phyloP scores from a whole-genome alignment of 2,329 filamentous ascomycete genomes.

The Ophiostoma perfectum region DNA sequence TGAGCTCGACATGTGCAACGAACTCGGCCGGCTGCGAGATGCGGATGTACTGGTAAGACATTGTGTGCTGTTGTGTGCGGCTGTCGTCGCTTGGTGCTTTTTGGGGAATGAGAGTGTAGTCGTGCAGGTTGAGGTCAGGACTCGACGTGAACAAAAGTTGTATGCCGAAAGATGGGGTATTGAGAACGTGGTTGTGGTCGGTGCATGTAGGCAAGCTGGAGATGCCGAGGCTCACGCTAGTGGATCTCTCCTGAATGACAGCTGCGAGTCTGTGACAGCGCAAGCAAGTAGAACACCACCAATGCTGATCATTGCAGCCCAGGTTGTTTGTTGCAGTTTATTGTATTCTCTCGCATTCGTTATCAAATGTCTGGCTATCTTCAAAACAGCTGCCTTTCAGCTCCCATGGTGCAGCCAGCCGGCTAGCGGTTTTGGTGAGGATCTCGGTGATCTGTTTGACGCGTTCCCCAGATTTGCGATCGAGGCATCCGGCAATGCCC shows the following conservation, averaged over 20 bases:
- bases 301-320: not conserved
- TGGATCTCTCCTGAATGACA: conserved; percentile 9
- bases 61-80: conserved; percentile 15
- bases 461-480: no score
- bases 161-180: not conserved
- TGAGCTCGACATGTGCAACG: conserved; percentile 89
- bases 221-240: conserved; percentile 22
- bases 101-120: not conserved
- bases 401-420: no score
- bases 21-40: conserved; percentile 60
- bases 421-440: no score
- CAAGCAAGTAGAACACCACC: not conserved
- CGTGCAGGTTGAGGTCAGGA: not conserved
- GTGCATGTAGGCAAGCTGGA: not conserved
- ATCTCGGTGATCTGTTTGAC: no score
- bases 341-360: no score
- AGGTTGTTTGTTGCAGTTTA: not conserved
- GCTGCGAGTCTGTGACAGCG: not conserved
- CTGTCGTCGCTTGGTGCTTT: not conserved
- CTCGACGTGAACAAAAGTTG: not conserved
- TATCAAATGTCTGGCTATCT: no score
- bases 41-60: conserved; percentile 37
- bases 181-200: no score
- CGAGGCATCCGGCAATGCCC: no score
- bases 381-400: no score